Evolutionary conservation across 1,139 yeast genomes (phyloP), one percentile per base, ranked within the genome.

Genomic region (Pichia sp.): DNA sequence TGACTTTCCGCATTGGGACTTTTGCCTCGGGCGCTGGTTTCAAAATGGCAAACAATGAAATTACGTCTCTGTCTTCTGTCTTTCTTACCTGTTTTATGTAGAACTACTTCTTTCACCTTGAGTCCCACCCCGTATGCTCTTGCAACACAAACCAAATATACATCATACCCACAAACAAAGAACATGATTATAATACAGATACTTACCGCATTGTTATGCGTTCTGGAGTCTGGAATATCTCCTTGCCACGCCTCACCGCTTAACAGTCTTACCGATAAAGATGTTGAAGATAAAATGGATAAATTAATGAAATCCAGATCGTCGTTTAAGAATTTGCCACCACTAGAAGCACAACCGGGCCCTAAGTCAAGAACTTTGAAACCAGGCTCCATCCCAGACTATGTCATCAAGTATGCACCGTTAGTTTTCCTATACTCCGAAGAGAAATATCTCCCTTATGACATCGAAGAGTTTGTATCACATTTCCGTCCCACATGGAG

Each of bases 341-440:
- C 64, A 4, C 38, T 65, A 7, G 51, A 48, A 14, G 7, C 54
- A 8, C 32, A 51, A 24, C 69, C 68, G 1, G n/a, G 49, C 8
- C 38, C 48, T 2, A 45, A 44, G 5, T 64, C 70, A 30, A 54
- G 62, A 33, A 59, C 66, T 1, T 53, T 81, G 15, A 54, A 60
- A 33, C 68, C 71, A 38, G 88, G 88, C 0, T 81, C 76, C 47
- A 75, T 91, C 4, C 99, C 98, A 0, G 69, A 69, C n/a, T 93
- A 83, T 65, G 85, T 86, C 1, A 59, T 81, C 1, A 83, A 85
- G 42, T 77, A 80, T 62, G 81, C 93, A 4, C 98, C 99, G 0
- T 67, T 83, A 47, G 93, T 93, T 2, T 89, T 88, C 62, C 70
- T 93, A 21, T 91, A 91, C 68, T 83, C 95, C 1, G 99, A 93